Evolutionary conservation across 2,329 filamentous ascomycete species (phyloP).

Genomic region (Fusarium sp.): DNA sequence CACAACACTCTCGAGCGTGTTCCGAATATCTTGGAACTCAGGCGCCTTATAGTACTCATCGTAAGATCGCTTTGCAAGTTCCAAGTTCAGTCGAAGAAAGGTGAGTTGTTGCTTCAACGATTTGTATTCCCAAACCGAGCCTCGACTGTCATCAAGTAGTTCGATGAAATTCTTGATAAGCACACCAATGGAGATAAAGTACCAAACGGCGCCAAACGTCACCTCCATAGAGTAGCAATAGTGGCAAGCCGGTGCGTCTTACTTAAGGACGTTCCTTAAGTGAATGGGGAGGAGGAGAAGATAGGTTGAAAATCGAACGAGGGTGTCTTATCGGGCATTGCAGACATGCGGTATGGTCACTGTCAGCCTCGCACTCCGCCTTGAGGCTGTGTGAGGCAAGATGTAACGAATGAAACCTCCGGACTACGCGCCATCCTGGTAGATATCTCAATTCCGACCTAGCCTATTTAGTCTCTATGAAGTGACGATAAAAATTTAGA

Average conservation of each 20-base stretch:
- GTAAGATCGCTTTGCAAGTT: neutral
- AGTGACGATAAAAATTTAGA: no score
- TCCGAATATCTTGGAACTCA: neutral
- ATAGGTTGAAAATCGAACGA: no score
- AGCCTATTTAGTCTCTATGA: no score
- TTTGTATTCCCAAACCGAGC: neutral
- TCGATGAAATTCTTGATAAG: neutral
- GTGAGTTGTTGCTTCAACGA: neutral
- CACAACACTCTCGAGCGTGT: neutral
- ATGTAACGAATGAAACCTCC: no score
- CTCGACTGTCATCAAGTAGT: neutral
- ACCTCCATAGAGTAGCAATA: accelerated
- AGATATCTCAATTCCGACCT: no score
- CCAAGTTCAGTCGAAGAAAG: neutral
- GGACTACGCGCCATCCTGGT: no score
- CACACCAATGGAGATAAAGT: neutral
- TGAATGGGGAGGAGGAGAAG: no score
- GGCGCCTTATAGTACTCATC: accelerated
- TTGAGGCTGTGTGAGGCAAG: no score
- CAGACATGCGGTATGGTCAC: no score
- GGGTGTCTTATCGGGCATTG: no score
- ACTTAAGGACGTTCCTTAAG: no score
- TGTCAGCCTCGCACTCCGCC: no score
- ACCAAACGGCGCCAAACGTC: neutral
- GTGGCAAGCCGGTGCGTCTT: accelerated